Conservation (phyloP, 768 basidiomycete genomes). For the Phanerochaete carnosa region DNA sequence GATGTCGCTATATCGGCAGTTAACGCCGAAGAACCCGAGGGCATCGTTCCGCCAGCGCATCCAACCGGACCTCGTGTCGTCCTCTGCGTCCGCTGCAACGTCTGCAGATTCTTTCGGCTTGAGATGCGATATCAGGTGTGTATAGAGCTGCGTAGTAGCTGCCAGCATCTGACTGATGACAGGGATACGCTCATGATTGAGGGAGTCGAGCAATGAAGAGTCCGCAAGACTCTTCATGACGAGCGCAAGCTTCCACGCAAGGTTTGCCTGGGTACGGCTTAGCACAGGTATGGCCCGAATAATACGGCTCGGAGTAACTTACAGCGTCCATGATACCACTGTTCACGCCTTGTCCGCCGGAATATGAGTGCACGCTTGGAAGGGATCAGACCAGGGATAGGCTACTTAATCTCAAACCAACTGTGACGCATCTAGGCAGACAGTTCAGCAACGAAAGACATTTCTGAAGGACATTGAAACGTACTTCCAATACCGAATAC, state of each 20-base stretch:
- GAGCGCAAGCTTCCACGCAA: conserved; percentile 17
- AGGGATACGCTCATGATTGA: conserved; percentile 16
- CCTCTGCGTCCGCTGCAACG: background rate
- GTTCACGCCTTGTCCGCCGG: conserved; percentile 18
- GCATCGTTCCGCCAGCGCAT: conserved; percentile 20
- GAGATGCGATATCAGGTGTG: background rate
- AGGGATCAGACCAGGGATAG: background rate
- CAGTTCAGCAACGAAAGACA: background rate
- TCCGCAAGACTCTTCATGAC: conserved; percentile 12
- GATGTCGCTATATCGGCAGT: conserved; percentile 27
- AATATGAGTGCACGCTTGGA: conserved; percentile 9
- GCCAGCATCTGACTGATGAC: conserved; percentile 17
- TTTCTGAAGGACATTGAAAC: background rate
- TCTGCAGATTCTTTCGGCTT: background rate
- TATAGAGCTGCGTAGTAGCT: conserved; percentile 8
- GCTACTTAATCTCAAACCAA: background rate
- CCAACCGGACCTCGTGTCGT: conserved; percentile 18
- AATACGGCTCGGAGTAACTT: background rate
- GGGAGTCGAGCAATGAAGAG: conserved; percentile 11
- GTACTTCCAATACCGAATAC: conserved; percentile 8
- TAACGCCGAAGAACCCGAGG: conserved; percentile 24
- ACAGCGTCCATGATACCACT: conserved; percentile 19
- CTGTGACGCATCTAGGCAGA: background rate
- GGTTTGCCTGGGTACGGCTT: conserved; percentile 7
- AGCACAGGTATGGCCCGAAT: background rate